These are phyloP conservation scores for Jaminaea rosea DNA, from an alignment of 1,284 basidiomycete genomes.

Conservation along the genomic window DNA sequence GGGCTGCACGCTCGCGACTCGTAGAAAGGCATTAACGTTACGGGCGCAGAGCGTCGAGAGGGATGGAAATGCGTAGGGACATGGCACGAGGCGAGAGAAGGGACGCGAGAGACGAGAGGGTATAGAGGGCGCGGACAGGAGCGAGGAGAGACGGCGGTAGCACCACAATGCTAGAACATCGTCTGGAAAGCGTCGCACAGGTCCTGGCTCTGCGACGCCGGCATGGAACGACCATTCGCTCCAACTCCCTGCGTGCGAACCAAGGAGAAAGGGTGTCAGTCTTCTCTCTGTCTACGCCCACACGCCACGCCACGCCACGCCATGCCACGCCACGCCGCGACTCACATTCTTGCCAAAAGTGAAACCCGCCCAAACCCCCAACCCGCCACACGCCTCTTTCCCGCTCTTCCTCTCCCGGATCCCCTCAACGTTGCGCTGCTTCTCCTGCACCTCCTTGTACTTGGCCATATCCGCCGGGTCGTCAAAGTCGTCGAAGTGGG, in stretches of 20 bases:
- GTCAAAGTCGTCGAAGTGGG: constrained; percentile 97
- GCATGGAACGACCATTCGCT: constrained; percentile 16
- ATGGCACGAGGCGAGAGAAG: too few species aligned
- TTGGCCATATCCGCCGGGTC: constrained; percentile 92
- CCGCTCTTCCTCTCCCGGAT: constrained; percentile 62
- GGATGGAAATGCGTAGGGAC: too few species aligned
- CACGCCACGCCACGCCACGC: background rate
- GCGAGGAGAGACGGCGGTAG: too few species aligned
- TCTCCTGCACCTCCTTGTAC: constrained; percentile 81
- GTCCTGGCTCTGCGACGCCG: constrained; percentile 12
- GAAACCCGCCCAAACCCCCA: constrained; percentile 93
- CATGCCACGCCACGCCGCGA: background rate
- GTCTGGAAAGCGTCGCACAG: constrained; percentile 30
- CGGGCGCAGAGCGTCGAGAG: too few species aligned
- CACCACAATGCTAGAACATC: constrained; percentile 37
- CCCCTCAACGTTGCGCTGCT: constrained; percentile 80
- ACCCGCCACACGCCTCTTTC: constrained; percentile 52
- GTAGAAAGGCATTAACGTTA: too few species aligned
- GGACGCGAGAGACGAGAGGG: too few species aligned
- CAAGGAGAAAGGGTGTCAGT: background rate
- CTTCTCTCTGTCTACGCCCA: background rate
- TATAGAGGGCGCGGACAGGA: too few species aligned
- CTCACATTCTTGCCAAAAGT: constrained; percentile 59
- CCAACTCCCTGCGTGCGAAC: constrained; percentile 17
- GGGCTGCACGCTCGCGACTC: too few species aligned